Percentiles rank a stretch among this genome's conserved stretches.
phyloP scores from a whole-genome alignment of 2,329 filamentous ascomycete species.

The Aspergillus hiratsukae region DNA sequence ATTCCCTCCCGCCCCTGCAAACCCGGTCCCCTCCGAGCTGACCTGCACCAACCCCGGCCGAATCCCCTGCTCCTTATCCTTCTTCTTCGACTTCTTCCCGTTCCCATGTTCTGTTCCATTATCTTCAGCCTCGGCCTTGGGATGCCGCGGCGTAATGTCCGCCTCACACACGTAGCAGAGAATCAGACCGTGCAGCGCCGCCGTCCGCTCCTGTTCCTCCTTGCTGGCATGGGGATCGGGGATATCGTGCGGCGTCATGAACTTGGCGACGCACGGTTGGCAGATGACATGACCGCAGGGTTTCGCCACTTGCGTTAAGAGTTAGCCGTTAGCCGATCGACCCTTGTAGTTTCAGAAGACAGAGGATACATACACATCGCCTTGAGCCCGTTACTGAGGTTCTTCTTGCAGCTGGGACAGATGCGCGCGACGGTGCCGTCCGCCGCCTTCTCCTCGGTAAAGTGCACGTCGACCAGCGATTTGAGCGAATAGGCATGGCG shows the following conservation, averaged over 20 bases:
- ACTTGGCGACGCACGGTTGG: conserved; percentile 75
- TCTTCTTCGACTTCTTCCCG: conserved; percentile 32
- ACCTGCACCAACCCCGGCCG: conserved; percentile 73
- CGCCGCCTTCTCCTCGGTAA: conserved; percentile 64
- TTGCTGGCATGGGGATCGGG: conserved; percentile 57
- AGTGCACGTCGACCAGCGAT: conserved; percentile 68
- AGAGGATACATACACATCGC: conserved; percentile 54
- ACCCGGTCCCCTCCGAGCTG: conserved; percentile 83
- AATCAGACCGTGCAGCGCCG: conserved; percentile 43
- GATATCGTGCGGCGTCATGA: conserved; percentile 60
- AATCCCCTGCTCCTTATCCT: conserved; percentile 51
- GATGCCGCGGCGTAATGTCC: conserved; percentile 56
- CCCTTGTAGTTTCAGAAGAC: not conserved
- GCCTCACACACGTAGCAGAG: conserved; percentile 84
- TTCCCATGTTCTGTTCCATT: conserved; percentile 14
- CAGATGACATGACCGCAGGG: conserved; percentile 92
- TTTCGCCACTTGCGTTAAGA: conserved; percentile 56
- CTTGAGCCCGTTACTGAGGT: conserved; percentile 73
- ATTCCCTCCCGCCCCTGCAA: conserved; percentile 80
- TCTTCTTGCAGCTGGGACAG: conserved; percentile 84
- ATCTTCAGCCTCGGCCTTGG: conserved; percentile 14
- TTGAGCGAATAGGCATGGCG: conserved; percentile 76
- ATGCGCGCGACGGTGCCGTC: conserved; percentile 47
- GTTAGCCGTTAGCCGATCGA: conserved; percentile 4
- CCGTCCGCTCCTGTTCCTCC: conserved; percentile 41